phyloP scores from a whole-genome alignment of 176 grass and related monocot species.

The Oryza longistaminata region DNA sequence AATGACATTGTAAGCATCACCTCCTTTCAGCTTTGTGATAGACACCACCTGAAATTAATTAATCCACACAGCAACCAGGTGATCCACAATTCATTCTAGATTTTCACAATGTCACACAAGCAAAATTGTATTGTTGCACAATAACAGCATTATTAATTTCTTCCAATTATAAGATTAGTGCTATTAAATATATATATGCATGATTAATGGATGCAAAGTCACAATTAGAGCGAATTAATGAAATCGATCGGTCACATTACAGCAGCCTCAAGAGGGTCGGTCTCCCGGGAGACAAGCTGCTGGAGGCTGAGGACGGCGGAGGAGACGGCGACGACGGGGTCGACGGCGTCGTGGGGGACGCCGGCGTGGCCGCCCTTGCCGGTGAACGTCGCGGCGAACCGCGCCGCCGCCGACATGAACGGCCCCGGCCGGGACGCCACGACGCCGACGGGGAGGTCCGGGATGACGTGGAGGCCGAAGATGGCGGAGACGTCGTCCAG shows the following conservation, averaged over 20 bases:
- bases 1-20: constrained; percentile 73
- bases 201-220: background rate
- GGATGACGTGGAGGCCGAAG: constrained; percentile 47
- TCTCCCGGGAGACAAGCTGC: constrained; percentile 43
- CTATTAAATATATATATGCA: too few species aligned
- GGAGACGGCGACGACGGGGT: constrained; percentile 44
- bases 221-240: background rate
- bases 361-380: constrained; percentile 56
- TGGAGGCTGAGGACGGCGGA: constrained; percentile 50
- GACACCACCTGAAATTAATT: constrained; percentile 62
- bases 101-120: too few species aligned
- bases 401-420: constrained; percentile 24
- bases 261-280: constrained; percentile 37
- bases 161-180: too few species aligned
- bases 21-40: constrained; percentile 47
- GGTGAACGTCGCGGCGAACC: constrained; percentile 18
- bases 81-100: too few species aligned
- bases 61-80: background rate
- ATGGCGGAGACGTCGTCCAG: constrained; percentile 38
- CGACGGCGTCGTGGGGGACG: constrained; percentile 34
- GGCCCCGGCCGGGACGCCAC: constrained; percentile 42
- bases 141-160: too few species aligned
- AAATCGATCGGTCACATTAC: background rate
- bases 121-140: too few species aligned
- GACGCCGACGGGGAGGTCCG: constrained; percentile 4